Conservation (phyloP, 2,329 filamentous ascomycete genomes). For the Colletotrichum falcatum region DNA sequence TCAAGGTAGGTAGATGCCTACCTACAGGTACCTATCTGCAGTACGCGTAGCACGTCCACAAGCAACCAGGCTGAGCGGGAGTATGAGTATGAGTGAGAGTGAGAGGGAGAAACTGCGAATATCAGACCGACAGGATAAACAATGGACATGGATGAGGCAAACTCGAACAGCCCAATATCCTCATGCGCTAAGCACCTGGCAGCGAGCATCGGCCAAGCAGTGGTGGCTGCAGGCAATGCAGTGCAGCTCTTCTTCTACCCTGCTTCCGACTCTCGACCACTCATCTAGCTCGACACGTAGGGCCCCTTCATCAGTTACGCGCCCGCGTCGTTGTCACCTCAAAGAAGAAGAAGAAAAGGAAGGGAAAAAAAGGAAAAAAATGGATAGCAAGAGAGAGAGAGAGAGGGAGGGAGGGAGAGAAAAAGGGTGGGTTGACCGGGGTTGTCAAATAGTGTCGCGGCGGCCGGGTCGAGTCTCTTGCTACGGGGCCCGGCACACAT, state of each 20-base stretch:
- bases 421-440: neutral
- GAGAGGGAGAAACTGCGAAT: neutral
- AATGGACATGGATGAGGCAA: slow-evolving; percentile 21
- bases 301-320: slow-evolving; percentile 3
- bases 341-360: too few relatives aligned
- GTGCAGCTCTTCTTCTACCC: neutral
- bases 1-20: too few relatives aligned
- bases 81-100: neutral
- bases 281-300: neutral
- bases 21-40: too few relatives aligned
- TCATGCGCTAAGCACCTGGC: slow-evolving; percentile 9
- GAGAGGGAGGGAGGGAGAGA: neutral
- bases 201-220: slow-evolving; percentile 6
- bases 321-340: neutral
- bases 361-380: neutral
- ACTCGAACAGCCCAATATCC: slow-evolving; percentile 9
- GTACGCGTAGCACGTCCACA: neutral
- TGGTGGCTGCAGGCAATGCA: slow-evolving; percentile 2
- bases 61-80: too few relatives aligned
- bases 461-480: slow-evolving; percentile 16
- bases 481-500: slow-evolving; percentile 21
- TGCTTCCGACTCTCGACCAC: slow-evolving; percentile 1
- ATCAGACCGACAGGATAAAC: slow-evolving; percentile 5
- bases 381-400: too few relatives aligned
- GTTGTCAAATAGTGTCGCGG: slow-evolving; percentile 25